Evolutionary conservation across 495 filamentous ascomycete species (phyloP).

Genomic region (Trichoderma gamsii): DNA sequence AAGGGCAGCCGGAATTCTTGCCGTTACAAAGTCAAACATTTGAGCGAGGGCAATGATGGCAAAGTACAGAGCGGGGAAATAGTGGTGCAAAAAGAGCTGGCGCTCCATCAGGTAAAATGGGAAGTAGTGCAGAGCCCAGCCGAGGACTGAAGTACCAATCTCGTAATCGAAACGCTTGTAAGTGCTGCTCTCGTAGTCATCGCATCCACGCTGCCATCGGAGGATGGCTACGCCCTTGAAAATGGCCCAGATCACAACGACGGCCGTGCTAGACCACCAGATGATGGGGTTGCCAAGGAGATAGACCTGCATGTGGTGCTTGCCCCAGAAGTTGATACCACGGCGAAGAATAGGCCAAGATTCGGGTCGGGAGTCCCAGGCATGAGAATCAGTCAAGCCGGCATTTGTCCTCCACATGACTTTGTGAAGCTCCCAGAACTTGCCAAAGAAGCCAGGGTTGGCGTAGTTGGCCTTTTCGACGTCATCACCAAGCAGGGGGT

Average conservation of each 20-base stretch:
- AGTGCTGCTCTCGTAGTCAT: conserved; percentile 69
- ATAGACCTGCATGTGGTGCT: conserved; percentile 89
- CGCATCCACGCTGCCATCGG: conserved; percentile 87
- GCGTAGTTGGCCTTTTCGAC: conserved; percentile 93
- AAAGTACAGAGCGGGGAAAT: conserved; percentile 87
- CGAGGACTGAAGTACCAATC: conserved; percentile 80
- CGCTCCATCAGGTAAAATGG: conserved; percentile 95
- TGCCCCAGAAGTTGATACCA: conserved; percentile 99
- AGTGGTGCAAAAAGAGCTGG: conserved; percentile 92
- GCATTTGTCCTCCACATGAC: conserved; percentile 99
- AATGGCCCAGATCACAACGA: conserved; percentile 65
- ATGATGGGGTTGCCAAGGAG: conserved; percentile 92
- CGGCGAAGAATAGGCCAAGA: conserved; percentile 91
- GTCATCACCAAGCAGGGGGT: conserved; percentile 63
- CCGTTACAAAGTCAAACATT: conserved; percentile 74
- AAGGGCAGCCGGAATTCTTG: conserved; percentile 60
- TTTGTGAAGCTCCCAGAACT: conserved; percentile 98
- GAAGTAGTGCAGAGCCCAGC: conserved; percentile 94
- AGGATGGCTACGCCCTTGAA: conserved; percentile 87
- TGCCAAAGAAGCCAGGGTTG: conserved; percentile 92
- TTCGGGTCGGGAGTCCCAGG: conserved; percentile 92
- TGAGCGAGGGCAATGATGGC: conserved; percentile 85
- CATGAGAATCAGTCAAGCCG: conserved; percentile 90
- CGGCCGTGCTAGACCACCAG: conserved; percentile 87
- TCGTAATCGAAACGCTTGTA: conserved; percentile 99